phyloP scores from a whole-genome alignment of 2,329 filamentous ascomycete species.

The Fusarium avenaceum region DNA sequence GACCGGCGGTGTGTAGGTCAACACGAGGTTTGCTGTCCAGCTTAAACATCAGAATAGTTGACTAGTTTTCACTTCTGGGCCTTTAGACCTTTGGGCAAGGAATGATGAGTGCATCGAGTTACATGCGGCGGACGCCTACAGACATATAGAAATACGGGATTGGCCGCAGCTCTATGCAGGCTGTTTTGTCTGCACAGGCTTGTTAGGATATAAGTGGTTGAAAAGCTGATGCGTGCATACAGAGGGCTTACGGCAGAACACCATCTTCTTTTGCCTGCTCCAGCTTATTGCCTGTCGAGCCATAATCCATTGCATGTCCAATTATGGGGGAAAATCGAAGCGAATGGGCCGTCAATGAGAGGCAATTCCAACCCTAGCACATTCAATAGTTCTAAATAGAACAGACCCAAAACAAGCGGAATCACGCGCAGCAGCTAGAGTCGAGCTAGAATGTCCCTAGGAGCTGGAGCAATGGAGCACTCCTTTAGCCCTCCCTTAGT shows the following conservation, averaged over 20 bases:
- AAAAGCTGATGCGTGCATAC: slow-evolving; percentile 10
- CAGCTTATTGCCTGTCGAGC: too few relatives aligned
- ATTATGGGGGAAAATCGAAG: neutral
- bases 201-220: slow-evolving; percentile 33
- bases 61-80: too few relatives aligned
- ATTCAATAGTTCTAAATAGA: slow-evolving; percentile 29
- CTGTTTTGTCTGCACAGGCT: slow-evolving; percentile 14
- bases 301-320: too few relatives aligned
- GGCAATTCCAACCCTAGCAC: neutral
- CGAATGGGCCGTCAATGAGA: too few relatives aligned
- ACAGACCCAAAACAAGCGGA: slow-evolving; percentile 11
- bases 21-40: slow-evolving; percentile 35
- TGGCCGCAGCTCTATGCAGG: slow-evolving; percentile 20
- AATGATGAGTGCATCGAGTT: slow-evolving; percentile 29
- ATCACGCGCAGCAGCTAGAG: slow-evolving; percentile 41
- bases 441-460: slow-evolving; percentile 28
- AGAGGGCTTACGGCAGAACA: slow-evolving; percentile 39
- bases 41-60: slow-evolving; percentile 8
- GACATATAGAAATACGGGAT: slow-evolving; percentile 25
- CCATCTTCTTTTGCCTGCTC: slow-evolving; percentile 15
- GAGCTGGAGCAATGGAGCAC: slow-evolving; percentile 12
- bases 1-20: slow-evolving; percentile 37
- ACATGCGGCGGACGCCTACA: slow-evolving; percentile 35
- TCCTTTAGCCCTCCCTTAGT: slow-evolving; percentile 7
- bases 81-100: neutral